These are phyloP conservation scores for Pleurotus eryngii DNA, from an alignment of 768 basidiomycete species.

Conservation along the genomic window DNA sequence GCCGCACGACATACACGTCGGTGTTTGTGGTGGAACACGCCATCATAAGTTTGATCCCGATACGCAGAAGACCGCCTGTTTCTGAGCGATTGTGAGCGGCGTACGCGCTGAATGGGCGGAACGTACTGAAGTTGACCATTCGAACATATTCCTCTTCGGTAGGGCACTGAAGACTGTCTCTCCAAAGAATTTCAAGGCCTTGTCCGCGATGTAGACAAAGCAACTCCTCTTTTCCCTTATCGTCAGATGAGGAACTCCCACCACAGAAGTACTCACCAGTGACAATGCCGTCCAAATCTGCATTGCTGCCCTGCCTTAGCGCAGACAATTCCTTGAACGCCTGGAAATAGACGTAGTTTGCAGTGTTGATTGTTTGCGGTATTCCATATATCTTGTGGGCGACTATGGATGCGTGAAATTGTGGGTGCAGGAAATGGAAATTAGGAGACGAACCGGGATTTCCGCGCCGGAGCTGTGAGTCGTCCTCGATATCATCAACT, in stretches of 20 bases:
- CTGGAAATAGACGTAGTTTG: conserved; percentile 95
- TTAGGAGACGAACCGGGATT: conserved; percentile 54
- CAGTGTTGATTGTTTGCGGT: conserved; percentile 95
- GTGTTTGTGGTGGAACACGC: conserved; percentile 67
- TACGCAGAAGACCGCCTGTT: conserved; percentile 89
- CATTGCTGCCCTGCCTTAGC: conserved; percentile 33
- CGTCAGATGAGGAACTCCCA: background rate
- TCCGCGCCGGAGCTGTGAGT: conserved; percentile 82
- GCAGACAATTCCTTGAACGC: conserved; percentile 83
- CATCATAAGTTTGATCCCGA: conserved; percentile 97
- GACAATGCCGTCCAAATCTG: conserved; percentile 65
- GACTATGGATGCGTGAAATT: conserved; percentile 39
- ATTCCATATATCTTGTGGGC: conserved; percentile 96
- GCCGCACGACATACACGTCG: conserved; percentile 44
- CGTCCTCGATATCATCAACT: conserved; percentile 94
- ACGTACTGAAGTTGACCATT: conserved; percentile 94
- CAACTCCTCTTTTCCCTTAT: conserved; percentile 46
- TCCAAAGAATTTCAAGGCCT: conserved; percentile 92
- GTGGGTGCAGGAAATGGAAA: background rate
- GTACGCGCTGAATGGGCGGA: background rate
- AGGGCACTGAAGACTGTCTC: conserved; percentile 87
- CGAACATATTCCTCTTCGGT: conserved; percentile 91
- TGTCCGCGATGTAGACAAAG: conserved; percentile 92
- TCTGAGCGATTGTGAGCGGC: conserved; percentile 34
- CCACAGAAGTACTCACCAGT: conserved; percentile 47